These are phyloP conservation scores for Elsinoe batatas DNA, from an alignment of 2,329 filamentous ascomycete genomes.

Conservation along the genomic window DNA sequence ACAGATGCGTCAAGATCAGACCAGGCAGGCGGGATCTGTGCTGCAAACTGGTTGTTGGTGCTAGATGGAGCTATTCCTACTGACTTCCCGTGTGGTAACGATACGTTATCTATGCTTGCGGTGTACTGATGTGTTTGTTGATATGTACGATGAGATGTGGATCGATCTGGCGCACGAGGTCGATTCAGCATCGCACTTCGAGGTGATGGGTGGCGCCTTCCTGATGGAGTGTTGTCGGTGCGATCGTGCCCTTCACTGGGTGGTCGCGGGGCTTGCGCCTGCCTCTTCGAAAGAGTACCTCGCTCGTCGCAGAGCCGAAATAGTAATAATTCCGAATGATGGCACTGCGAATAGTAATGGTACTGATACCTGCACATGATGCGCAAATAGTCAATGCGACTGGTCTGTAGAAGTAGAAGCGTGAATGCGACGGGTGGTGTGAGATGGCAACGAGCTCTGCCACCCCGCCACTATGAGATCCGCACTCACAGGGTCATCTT, in stretches of 20 bases:
- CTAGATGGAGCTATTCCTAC: too few relatives aligned
- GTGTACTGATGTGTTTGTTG: conserved; percentile 14
- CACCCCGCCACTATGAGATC: too few relatives aligned
- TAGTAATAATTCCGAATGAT: conserved; percentile 23
- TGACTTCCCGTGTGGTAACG: not conserved
- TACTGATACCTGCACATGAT: conserved; percentile 27
- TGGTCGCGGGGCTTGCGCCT: not conserved
- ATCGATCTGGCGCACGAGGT: not conserved
- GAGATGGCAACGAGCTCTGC: too few relatives aligned
- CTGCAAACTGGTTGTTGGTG: too few relatives aligned
- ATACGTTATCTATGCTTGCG: not conserved
- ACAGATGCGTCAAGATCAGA: too few relatives aligned
- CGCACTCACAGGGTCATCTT: too few relatives aligned
- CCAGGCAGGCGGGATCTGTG: too few relatives aligned
- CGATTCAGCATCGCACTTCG: conserved; percentile 12
- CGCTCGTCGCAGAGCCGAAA: conserved; percentile 19
- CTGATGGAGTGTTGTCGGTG: not conserved
- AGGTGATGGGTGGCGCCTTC: conserved; percentile 12
- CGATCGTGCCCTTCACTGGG: not conserved
- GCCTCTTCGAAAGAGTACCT: too few relatives aligned
- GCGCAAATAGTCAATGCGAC: too few relatives aligned
- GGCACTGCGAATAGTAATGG: conserved; percentile 23
- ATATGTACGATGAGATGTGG: conserved; percentile 17
- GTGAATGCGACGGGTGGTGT: too few relatives aligned
- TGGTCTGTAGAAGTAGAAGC: too few relatives aligned